Evolutionary conservation across 2,329 filamentous ascomycete species (phyloP), one percentile per base, ranked within the genome.

Genomic region (Apiospora sp.): DNA sequence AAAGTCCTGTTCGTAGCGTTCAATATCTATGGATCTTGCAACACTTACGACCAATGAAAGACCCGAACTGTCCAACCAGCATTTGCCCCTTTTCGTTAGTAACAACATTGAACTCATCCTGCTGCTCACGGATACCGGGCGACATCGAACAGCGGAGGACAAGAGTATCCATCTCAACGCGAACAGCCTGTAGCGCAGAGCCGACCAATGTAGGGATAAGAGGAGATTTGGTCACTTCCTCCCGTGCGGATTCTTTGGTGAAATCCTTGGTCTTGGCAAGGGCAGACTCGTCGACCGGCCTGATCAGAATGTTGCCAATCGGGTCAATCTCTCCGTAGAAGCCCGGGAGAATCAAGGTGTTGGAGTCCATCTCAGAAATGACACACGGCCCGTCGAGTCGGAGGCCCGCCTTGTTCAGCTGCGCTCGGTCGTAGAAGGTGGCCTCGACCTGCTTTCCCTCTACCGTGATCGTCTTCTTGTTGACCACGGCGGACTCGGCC

Each of bases 41-140:
- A 24, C 2, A 58, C 68, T 70, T 58, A 70, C 68, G 48, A 24
- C 81, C 81, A 73, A 87, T 87, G 74, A 87, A 87, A 73, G 84
- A 86, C 3, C 85, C 86, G 48, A 87, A 87, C 68, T 88, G 86
- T 0, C 86, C 86, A 8, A 86, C 68, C 0, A 88, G 81, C 85
- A 88, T 88, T 73, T 87, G 82, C 4, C 86, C 86, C 1, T 81
- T 77, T 0, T 80, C 79, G 58, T 86, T 85, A 5, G 86, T 87
- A 69, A 87, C 86, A n/a, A 87, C 85, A 44, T 87, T 87, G 78
- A 87, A 87, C 73, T 87, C 86, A 41, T 87, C 86, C 73, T 87
- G 86, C 68, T 87, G 85, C 69, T 87, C 86, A 24, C 86, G 81
- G 58, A 87, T 87, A 0, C 84, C 85, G 0, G 86, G 86, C 2